Conservation (phyloP, 2,329 filamentous ascomycete species). For the Herpotrichia juniperi region DNA sequence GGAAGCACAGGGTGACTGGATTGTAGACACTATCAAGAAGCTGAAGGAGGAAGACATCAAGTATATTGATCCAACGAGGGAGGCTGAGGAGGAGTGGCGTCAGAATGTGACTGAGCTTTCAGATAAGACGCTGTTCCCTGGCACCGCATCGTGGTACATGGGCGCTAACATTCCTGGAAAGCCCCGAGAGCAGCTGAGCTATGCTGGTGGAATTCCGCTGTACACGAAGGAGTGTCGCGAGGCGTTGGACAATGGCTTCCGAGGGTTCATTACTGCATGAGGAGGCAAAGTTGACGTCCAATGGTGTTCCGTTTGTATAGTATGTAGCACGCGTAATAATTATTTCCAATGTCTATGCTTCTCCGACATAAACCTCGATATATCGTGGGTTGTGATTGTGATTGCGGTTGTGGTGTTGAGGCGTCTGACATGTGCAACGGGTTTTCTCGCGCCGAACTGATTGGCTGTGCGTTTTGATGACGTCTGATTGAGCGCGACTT, state of each 20-base stretch:
- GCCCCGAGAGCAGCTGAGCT: slow-evolving; percentile 52
- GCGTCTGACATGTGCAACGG: neutral
- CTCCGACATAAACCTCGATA: too few species aligned
- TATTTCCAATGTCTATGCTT: neutral
- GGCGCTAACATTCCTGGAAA: slow-evolving; percentile 55
- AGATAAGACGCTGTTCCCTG: slow-evolving; percentile 50
- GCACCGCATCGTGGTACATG: slow-evolving; percentile 52
- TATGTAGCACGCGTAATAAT: neutral
- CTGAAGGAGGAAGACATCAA: slow-evolving; percentile 44
- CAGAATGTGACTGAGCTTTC: slow-evolving; percentile 47
- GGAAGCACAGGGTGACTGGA: slow-evolving; percentile 53
- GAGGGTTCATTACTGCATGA: slow-evolving; percentile 41
- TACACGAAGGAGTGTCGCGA: slow-evolving; percentile 49
- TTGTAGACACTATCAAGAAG: slow-evolving; percentile 51
- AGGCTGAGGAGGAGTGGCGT: slow-evolving; percentile 52
- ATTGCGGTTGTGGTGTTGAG: neutral
- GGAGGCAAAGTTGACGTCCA: neutral
- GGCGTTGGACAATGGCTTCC: slow-evolving; percentile 44
- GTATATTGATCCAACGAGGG: slow-evolving; percentile 48
- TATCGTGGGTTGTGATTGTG: neutral
- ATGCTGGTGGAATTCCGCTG: slow-evolving; percentile 48
- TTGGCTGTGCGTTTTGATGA: neutral
- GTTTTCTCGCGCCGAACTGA: neutral
- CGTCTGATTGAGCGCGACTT: slow-evolving; percentile 1
- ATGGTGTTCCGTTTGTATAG: neutral